phyloP scores from a whole-genome alignment of 306 rosid genomes.

The Lathyrus aphaca region DNA sequence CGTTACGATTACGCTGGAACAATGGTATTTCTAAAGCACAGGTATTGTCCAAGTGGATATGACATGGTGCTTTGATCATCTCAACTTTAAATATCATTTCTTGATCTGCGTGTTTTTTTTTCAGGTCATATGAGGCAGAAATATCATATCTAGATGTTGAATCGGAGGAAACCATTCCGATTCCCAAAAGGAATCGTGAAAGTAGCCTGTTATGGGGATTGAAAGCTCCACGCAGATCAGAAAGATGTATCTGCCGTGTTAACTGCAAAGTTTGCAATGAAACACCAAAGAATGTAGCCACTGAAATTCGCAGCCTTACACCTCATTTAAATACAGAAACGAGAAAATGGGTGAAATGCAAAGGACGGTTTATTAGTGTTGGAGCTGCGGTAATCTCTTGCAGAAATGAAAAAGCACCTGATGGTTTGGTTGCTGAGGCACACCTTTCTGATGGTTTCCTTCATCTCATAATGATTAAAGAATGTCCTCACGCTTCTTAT shows the following conservation, averaged over 20 bases:
- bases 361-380: slow-evolving; percentile 78
- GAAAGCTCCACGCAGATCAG: slow-evolving; percentile 46
- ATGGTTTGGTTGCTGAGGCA: slow-evolving; percentile 94
- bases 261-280: slow-evolving; percentile 72
- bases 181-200: slow-evolving; percentile 44
- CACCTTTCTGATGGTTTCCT: slow-evolving; percentile 96
- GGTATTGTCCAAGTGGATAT: slow-evolving; percentile 46
- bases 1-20: slow-evolving; percentile 97
- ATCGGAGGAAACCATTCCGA: slow-evolving; percentile 55
- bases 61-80: slow-evolving; percentile 10
- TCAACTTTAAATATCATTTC: slow-evolving; percentile 15
- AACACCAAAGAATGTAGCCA: slow-evolving; percentile 39
- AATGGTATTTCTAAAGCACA: slow-evolving; percentile 79
- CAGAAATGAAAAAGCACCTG: slow-evolving; percentile 92
- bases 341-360: slow-evolving; percentile 70
- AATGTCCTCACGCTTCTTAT: slow-evolving; percentile 81
- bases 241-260: slow-evolving; percentile 63
- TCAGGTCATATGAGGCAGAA: slow-evolving; percentile 93
- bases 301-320: slow-evolving; percentile 40
- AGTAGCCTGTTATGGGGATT: slow-evolving; percentile 35
- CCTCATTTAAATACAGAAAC: slow-evolving; percentile 54
- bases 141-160: slow-evolving; percentile 72
- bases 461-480: slow-evolving; percentile 80
- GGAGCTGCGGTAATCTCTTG: slow-evolving; percentile 93
- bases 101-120: slow-evolving; percentile 25